Evolutionary conservation across 148 eudicot species (phyloP), one percentile per base, ranked within the genome.

Genomic region (Polygonum maritimum): DNA sequence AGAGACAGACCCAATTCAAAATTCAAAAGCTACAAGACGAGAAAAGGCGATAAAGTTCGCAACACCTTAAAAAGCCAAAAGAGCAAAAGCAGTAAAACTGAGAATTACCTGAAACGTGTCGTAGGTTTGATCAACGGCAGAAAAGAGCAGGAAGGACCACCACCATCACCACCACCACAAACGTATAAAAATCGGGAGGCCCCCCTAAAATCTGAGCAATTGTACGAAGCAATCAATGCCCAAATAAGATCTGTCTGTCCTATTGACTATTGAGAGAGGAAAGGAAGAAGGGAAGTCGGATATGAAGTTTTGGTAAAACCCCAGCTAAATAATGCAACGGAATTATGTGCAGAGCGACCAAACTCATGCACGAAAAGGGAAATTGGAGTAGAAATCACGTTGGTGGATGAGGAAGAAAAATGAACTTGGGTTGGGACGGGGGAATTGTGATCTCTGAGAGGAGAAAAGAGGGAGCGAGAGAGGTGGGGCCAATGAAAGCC

Each of bases 341-440:
- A 63, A 3, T 40, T 35, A 7, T 58, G 35, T 58, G 13, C 40
- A 63, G 40, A 36, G 36, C 16, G 44, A 65, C 19, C 44, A 65
- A 65, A 60, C 41, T 36, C 71, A 6, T 65, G 71, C 71, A 65
- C 14, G 14, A 33, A 36, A 16, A 16, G 71, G 71, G 71, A 35
- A 65, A 65, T 33, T 65, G 2, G 71, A 65, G 71, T 65, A 65
- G 71, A 65, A 36, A 65, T 33, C 40, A 65, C 71, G 71, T 36
- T 65, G 71, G 14, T 35, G 71, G 44, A 65, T 65, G 19, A 65
- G 6, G 69, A 36, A 36, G 71, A 65, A 3, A 1, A 65, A 65
- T 60, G 3, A 60, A 21, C 14, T 60, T 60, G n/a, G n/a, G 4
- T 60, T 60, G 6, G 36, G 67, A 60, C 15, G 67, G 62, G 22